Conservation (phyloP, 148 eudicot species). For the Rhododendron molle region DNA sequence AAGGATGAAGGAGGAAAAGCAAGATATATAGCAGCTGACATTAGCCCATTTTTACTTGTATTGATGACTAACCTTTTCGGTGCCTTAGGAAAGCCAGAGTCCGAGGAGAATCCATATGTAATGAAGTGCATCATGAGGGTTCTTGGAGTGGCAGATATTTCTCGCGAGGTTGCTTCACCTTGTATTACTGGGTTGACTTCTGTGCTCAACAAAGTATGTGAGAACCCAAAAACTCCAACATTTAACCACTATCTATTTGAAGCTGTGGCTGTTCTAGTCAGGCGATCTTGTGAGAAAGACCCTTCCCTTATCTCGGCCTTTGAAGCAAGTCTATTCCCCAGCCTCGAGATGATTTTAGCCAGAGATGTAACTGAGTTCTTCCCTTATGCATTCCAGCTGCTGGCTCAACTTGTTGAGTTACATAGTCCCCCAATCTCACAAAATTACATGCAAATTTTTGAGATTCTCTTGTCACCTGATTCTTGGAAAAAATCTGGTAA, state of each 20-base stretch:
- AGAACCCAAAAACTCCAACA: conserved; percentile 82
- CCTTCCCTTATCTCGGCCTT: conserved; percentile 68
- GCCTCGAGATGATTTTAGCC: conserved; percentile 58
- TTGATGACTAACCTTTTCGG: conserved; percentile 77
- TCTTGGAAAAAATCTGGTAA: conserved; percentile 81
- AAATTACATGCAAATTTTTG: conserved; percentile 78
- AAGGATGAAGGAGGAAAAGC: conserved; percentile 75
- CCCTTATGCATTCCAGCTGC: conserved; percentile 92
- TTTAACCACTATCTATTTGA: conserved; percentile 93
- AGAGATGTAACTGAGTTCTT: conserved; percentile 74
- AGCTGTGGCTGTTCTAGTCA: conserved; percentile 78
- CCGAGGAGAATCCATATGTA: conserved; percentile 93
- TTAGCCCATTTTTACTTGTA: conserved; percentile 49
- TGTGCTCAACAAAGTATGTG: conserved; percentile 72
- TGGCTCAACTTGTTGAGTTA: conserved; percentile 94
- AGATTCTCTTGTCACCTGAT: conserved; percentile 66
- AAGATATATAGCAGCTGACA: conserved; percentile 65
- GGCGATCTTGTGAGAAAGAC: conserved; percentile 69
- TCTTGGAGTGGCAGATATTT: conserved; percentile 80
- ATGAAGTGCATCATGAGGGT: conserved; percentile 99
- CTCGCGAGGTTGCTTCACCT: conserved; percentile 64
- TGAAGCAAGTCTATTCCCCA: conserved; percentile 74
- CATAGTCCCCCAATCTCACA: conserved; percentile 63
- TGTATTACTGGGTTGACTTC: conserved; percentile 68
- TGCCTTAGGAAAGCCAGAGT: conserved; percentile 78